Conservation (phyloP, 1,284 basidiomycete species). For the Volvariella volvacea region DNA sequence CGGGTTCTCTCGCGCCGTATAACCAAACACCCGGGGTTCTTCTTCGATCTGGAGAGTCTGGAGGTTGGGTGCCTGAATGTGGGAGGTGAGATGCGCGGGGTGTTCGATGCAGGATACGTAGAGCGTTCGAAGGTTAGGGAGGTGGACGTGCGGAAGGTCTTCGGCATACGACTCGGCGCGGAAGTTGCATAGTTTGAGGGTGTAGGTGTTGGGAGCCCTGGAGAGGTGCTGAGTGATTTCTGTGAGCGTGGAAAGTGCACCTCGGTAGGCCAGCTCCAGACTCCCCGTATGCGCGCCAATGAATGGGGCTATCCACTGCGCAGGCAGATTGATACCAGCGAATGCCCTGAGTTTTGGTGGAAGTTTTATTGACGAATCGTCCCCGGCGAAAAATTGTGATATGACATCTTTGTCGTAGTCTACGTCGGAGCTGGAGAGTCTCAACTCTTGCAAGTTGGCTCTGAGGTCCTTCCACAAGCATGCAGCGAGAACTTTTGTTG, state of each 20-base stretch:
- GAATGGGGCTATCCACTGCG: not conserved
- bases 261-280: too few relatives aligned
- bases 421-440: not conserved
- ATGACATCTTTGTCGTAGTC: not conserved
- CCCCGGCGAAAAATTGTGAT: not conserved
- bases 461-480: not conserved
- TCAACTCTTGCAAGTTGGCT: not conserved
- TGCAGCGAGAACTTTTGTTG: not conserved
- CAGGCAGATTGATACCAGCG: not conserved
- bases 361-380: not conserved
- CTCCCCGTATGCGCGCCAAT: too few relatives aligned
- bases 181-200: too few relatives aligned
- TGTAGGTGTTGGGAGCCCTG: not conserved
- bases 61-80: slow-evolving; percentile 13
- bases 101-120: slow-evolving; percentile 9
- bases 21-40: too few relatives aligned
- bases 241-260: too few relatives aligned
- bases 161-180: too few relatives aligned
- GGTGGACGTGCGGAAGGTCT: slow-evolving; percentile 4
- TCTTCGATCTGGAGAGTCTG: too few relatives aligned
- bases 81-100: slow-evolving; percentile 11
- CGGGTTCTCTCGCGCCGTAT: too few relatives aligned
- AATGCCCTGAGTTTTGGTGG: not conserved
- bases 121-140: slow-evolving; percentile 13
- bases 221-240: too few relatives aligned